Base-by-base conservation (phyloP, 1,139 yeast genomes). In the Lodderomyces pseudojiufengensis region DNA sequence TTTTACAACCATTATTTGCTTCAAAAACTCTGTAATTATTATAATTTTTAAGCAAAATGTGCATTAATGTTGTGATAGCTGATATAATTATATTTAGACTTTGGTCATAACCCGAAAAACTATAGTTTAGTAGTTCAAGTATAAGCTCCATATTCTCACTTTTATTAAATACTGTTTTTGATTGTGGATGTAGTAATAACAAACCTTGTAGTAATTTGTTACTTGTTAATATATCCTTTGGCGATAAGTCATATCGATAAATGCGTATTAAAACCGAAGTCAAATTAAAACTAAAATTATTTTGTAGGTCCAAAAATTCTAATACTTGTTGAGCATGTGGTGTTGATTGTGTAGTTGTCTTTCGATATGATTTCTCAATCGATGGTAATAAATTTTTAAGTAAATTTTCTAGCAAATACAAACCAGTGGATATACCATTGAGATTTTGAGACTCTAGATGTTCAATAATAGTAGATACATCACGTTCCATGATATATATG, bases 1-100 rank as follows among this genome's bases (percentile, higher is more conserved):
- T 59, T 28, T 71, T 63, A 31, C 84, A 73, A 0, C 92, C 94
- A n/a, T 65, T 61, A 36, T 73, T 57, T 5, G 54, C 54, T 54
- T 84, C 94, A 53, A 84, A 83, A 8, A 61, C 57, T 23, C 94
- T 61, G 44, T 82, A 69, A 44, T 76, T 78, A 15, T 58, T 60
- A 27, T 78, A 73, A 40, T 77, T 73, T 39, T 80, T 73, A 24
- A 82, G 77, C 46, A 84, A 54, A 4, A 77, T 68, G 38, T 82
- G 79, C 13, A 82, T 80, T 14, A 83, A 54, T 0, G 84, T 69
- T 16, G 81, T 73, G 9, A 84, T 68, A 15, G 71, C 61, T 2
- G 78, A 69, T 2, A 70, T 65, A 36, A 58, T 53, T n/a, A 61
- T 39, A 10, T 53, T 55, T 9, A 55, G 33, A n/a, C 35, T 40